A percentile compares a stretch with the other conserved stretches of the same genome.
phyloP scores from a whole-genome alignment of 495 filamentous ascomycete genomes.

The Geopyxis carbonaria region DNA sequence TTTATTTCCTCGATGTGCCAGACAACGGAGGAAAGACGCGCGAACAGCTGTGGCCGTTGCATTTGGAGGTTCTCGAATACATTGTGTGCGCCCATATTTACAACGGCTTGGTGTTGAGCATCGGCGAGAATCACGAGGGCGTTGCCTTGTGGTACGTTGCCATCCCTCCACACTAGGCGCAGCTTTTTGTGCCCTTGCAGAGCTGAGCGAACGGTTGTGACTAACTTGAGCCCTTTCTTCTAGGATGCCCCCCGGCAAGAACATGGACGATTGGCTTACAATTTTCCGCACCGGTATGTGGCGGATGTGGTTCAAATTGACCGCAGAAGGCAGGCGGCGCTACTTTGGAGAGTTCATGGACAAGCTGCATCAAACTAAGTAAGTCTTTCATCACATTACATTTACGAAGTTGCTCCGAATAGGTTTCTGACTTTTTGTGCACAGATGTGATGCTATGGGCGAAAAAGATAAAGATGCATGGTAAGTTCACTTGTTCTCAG shows the following conservation, averaged over 20 bases:
- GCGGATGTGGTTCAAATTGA: constrained; percentile 52
- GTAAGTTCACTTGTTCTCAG: constrained; percentile 25
- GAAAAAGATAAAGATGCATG: constrained; percentile 43
- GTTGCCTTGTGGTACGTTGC: constrained; percentile 58
- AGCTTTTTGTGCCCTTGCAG: too few relatives aligned
- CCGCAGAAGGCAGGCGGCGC: constrained; percentile 47
- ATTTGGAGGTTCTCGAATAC: constrained; percentile 56
- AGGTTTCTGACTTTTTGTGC: background rate
- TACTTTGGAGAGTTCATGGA: constrained; percentile 65
- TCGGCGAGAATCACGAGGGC: constrained; percentile 55
- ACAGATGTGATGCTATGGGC: constrained; percentile 29
- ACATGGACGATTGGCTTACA: constrained; percentile 55
- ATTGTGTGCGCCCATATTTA: constrained; percentile 53
- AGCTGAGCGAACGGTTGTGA: constrained; percentile 6
- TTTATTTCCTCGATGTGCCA: constrained; percentile 52
- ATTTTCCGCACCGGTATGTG: constrained; percentile 55
- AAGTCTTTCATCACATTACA: constrained; percentile 26
- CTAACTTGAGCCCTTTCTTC: constrained; percentile 2
- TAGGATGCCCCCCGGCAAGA: constrained; percentile 61
- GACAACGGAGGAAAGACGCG: constrained; percentile 41
- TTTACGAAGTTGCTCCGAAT: background rate
- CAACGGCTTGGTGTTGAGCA: constrained; percentile 51
- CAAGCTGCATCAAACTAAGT: constrained; percentile 55
- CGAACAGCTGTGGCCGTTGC: constrained; percentile 54
- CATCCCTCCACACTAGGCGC: constrained; percentile 7